Conservation (phyloP, 345 rosid genomes). For the Rubroshorea leprosula region DNA sequence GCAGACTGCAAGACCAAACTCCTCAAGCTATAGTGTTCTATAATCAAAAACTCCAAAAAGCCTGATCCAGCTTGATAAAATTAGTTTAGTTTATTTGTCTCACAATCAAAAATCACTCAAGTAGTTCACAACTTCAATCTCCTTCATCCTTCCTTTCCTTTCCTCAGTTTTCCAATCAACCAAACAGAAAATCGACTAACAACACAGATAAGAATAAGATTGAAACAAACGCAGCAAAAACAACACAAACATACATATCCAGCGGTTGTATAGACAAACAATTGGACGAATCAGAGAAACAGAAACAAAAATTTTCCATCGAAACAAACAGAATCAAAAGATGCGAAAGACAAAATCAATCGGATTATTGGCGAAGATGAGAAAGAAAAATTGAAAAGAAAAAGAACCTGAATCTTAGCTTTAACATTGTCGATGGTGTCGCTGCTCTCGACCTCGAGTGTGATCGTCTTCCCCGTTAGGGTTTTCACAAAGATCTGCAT, state of each 20-base stretch:
- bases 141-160: not conserved
- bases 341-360: not conserved
- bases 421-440: constrained; percentile 55
- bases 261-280: not conserved
- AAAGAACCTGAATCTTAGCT: constrained; percentile 38
- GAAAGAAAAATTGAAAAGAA: not conserved
- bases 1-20: not conserved
- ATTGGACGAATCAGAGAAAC: not conserved
- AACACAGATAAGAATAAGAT: not conserved
- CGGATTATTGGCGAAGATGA: no score
- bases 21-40: no score
- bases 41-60: not conserved
- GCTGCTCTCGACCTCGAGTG: constrained; percentile 48
- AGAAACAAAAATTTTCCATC: not conserved
- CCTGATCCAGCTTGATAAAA: not conserved
- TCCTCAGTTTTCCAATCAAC: not conserved
- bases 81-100: no score
- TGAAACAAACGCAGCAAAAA: not conserved
- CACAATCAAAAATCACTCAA: no score
- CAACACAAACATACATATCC: not conserved
- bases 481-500: constrained; percentile 57
- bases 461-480: constrained; percentile 44
- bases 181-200: not conserved
- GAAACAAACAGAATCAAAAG: not conserved
- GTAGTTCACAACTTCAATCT: not conserved